Evolutionary conservation across 139 green algal genomes (phyloP).

Genomic region (Pseudopediastrum boryanum): DNA sequence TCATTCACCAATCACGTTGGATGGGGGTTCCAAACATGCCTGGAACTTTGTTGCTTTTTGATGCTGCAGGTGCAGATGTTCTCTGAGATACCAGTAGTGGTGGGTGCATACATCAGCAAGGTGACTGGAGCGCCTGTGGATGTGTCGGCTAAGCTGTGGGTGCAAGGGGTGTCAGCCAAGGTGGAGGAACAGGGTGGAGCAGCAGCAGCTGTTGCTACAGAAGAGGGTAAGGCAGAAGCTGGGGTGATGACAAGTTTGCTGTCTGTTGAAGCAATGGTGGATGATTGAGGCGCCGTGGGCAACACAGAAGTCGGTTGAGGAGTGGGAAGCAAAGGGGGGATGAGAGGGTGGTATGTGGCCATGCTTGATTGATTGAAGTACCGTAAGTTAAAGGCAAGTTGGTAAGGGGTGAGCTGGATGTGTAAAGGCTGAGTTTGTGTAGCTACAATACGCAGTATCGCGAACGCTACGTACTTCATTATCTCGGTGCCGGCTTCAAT

Average conservation of each 20-base stretch:
- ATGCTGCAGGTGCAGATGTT: conserved; percentile 33
- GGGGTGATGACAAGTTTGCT: neutral
- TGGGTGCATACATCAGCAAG: conserved; percentile 22
- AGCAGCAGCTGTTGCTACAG: conserved; percentile 3
- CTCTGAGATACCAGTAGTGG: conserved; percentile 32
- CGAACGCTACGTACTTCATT: too few species aligned
- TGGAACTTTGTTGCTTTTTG: neutral
- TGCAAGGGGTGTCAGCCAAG: neutral
- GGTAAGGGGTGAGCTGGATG: too few species aligned
- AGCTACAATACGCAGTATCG: too few species aligned
- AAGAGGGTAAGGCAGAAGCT: neutral
- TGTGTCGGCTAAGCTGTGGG: conserved; percentile 28
- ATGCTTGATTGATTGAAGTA: too few species aligned
- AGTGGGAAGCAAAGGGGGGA: too few species aligned
- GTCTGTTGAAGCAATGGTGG: conserved; percentile 9
- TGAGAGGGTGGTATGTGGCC: too few species aligned
- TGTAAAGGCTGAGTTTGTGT: too few species aligned
- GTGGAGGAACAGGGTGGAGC: neutral
- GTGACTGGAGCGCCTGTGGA: conserved; percentile 15
- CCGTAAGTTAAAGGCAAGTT: too few species aligned
- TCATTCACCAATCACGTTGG: too few species aligned
- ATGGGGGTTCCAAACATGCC: too few species aligned
- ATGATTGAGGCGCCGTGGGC: conserved; percentile 16
- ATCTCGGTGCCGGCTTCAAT: too few species aligned
- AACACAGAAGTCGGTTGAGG: too few species aligned